A percentile compares a stretch with the other conserved stretches of the same genome.
These are phyloP conservation scores for Cystobasidium tubakii DNA, from an alignment of 768 basidiomycete genomes.

Conservation along the genomic window DNA sequence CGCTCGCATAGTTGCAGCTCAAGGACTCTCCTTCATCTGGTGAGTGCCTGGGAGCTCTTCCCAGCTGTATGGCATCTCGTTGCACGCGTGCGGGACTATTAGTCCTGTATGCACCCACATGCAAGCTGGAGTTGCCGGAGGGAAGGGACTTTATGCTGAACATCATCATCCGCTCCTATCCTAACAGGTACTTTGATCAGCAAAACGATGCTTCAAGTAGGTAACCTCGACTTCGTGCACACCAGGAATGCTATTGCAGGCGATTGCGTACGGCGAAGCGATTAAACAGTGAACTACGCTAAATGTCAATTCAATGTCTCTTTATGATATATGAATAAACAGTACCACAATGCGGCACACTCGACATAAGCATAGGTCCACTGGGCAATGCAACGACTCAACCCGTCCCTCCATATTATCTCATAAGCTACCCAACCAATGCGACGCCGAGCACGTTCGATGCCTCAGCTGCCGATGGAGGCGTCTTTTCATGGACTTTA, in stretches of 20 bases:
- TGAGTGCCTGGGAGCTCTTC: not conserved
- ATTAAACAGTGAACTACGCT: too few species aligned
- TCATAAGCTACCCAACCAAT: slow-evolving; percentile 20
- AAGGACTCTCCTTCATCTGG: slow-evolving; percentile 17
- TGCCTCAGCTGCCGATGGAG: slow-evolving; percentile 15
- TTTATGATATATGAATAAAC: too few species aligned
- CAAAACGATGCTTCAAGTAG: slow-evolving; percentile 27
- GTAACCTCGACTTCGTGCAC: too few species aligned
- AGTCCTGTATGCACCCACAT: too few species aligned
- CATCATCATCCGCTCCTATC: not conserved
- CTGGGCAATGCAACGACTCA: slow-evolving; percentile 1
- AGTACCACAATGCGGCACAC: slow-evolving; percentile 23
- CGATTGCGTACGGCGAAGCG: too few species aligned
- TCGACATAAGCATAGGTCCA: slow-evolving; percentile 14
- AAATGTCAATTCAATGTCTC: too few species aligned
- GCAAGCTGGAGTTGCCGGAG: too few species aligned
- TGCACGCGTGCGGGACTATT: too few species aligned
- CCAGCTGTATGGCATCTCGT: too few species aligned
- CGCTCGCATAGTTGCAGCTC: not conserved
- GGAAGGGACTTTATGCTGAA: not conserved
- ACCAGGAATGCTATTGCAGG: too few species aligned
- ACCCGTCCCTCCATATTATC: slow-evolving; percentile 37
- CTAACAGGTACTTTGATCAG: slow-evolving; percentile 19
- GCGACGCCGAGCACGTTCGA: slow-evolving; percentile 5
- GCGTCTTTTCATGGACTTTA: slow-evolving; percentile 1